These are phyloP conservation scores for Boletus rex-veris DNA, from an alignment of 768 basidiomycete species.

Conservation along the genomic window DNA sequence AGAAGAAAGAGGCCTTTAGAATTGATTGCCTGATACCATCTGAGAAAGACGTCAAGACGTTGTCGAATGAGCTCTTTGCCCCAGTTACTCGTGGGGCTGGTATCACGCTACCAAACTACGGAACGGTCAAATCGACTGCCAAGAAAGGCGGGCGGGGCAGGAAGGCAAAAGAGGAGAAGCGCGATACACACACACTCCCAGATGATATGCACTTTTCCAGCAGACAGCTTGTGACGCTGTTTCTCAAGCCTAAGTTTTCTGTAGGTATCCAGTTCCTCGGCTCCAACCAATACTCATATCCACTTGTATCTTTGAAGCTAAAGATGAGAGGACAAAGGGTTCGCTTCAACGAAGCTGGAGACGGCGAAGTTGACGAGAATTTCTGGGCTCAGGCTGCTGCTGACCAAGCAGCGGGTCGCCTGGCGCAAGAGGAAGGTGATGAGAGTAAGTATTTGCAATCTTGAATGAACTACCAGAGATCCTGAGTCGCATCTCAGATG, in stretches of 20 bases:
- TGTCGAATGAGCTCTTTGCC: conserved; percentile 72
- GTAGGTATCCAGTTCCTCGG: conserved; percentile 45
- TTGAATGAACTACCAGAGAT: background rate
- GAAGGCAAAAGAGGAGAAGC: conserved; percentile 54
- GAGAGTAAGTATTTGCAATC: conserved; percentile 46
- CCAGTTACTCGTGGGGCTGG: conserved; percentile 67
- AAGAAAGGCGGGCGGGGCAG: conserved; percentile 43
- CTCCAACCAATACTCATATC: conserved; percentile 1
- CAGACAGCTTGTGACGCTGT: conserved; percentile 83
- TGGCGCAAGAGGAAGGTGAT: conserved; percentile 53
- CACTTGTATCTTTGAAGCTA: conserved; percentile 46
- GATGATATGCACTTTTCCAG: conserved; percentile 98
- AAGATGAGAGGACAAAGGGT: conserved; percentile 81
- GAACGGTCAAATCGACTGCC: conserved; percentile 24
- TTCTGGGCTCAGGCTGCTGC: conserved; percentile 98
- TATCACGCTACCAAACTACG: conserved; percentile 62
- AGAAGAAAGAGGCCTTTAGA: conserved; percentile 76
- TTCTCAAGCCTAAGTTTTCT: conserved; percentile 93
- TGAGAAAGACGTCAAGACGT: conserved; percentile 57
- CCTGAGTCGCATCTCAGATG: conserved; percentile 26
- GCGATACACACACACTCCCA: conserved; percentile 76
- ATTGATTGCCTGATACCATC: conserved; percentile 71
- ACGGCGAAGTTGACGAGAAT: conserved; percentile 91
- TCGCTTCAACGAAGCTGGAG: conserved; percentile 51
- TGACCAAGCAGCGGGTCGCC: conserved; percentile 63